Evolutionary conservation across 1,139 yeast genomes (phyloP), one percentile per base, ranked within the genome.

Genomic region (Candida sp.): DNA sequence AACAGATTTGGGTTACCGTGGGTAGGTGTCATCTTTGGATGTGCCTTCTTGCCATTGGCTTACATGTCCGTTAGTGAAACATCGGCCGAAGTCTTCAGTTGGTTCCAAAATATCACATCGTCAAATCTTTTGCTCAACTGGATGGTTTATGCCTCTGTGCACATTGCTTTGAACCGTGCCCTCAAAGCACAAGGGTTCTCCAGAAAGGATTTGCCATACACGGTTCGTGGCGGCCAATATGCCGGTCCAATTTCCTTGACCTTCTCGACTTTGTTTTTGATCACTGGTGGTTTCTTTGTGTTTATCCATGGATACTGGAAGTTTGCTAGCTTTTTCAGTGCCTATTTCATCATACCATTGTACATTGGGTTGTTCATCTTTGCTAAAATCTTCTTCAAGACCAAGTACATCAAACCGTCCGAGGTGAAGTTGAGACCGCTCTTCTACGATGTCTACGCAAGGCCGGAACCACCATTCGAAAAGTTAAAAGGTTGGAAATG

Each of bases 231-330:
- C 33, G 63, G 68, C 3, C 62, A 58, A 43, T 58, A 42, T 42
- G 73, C 69, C 12, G 70, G 78, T 1, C 74, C 72, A 68, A 61
- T 73, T 39, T 72, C 79, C 1, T 67, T 75, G 22, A 57, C 70
- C 53, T 61, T 67, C 31, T 70, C 75, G 2, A 43, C 60, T 1
- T 23, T 76, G 3, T 62, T 77, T 48, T 58, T 76, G 32, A 54
- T 76, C 23, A 74, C 79, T 7, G 75, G 75, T 33, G 81, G 81
- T 0, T 77, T 72, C 56, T 51, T 66, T 3, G 69, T 65, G 49
- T 77, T 77, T 51, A 63, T 77, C 25, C 54, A 69, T 6, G 77
- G 76, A 5, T 53, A 72, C 11, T 77, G 70, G 56, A 59, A 55
- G 3, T 62, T 69, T 38, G 65, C 75, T 23, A 51, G 66, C 0